phyloP scores from a whole-genome alignment of 441 rosid species.

The Eruca vesicaria region DNA sequence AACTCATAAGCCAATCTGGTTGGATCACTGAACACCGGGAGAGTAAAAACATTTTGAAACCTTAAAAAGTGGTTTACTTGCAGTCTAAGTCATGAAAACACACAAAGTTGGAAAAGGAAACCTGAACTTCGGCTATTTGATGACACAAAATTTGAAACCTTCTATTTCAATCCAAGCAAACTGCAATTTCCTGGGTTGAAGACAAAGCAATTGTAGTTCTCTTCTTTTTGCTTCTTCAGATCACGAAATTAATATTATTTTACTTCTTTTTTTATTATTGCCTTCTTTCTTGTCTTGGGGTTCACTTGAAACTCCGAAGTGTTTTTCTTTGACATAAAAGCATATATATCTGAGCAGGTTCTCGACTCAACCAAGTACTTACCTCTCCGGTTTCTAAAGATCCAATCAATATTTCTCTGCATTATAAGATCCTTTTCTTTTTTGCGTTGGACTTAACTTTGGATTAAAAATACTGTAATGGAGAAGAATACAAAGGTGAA shows the following conservation, averaged over 20 bases:
- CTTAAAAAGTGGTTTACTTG: constrained; percentile 13
- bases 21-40: too few relatives aligned
- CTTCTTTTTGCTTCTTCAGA: constrained; percentile 24
- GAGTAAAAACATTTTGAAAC: background rate
- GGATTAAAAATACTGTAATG: constrained; percentile 39
- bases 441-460: constrained; percentile 31
- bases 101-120: constrained; percentile 25
- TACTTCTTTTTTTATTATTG: background rate
- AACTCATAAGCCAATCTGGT: background rate
- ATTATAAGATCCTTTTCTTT: constrained; percentile 3
- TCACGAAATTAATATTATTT: background rate
- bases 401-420: background rate
- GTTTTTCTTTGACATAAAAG: constrained; percentile 21
- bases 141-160: constrained; percentile 37
- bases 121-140: constrained; percentile 12
- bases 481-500: constrained; percentile 37
- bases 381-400: background rate
- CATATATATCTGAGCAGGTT: constrained; percentile 48
- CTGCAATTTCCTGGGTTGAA: constrained; percentile 33
- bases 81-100: constrained; percentile 14
- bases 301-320: constrained; percentile 40
- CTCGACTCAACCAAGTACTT: constrained; percentile 30
- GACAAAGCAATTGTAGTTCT: constrained; percentile 50
- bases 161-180: constrained; percentile 68
- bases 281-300: constrained; percentile 44